These are phyloP conservation scores for Yamadazyma membranifaciens DNA, from an alignment of 1,139 yeast genomes.

Conservation along the genomic window DNA sequence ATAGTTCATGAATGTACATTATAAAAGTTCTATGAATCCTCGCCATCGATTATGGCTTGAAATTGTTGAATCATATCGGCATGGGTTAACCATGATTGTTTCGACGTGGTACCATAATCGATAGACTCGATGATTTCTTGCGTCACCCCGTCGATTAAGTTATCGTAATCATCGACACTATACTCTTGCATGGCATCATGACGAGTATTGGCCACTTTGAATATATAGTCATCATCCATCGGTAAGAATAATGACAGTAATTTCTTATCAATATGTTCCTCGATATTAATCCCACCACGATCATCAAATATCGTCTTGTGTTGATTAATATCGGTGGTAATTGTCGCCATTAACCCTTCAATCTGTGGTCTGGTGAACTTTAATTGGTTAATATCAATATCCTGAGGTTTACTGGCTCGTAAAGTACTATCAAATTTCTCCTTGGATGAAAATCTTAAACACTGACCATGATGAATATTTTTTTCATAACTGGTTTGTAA, in stretches of 20 bases:
- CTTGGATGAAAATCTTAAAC: conserved; percentile 11
- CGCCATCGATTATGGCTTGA: conserved; percentile 20
- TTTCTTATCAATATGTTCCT: conserved; percentile 25
- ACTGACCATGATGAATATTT: conserved; percentile 16
- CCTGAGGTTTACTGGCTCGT: conserved; percentile 11
- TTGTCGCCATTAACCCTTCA: conserved; percentile 12
- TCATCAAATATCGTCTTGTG: neutral
- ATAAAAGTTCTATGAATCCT: too few relatives aligned
- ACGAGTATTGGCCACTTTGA: conserved; percentile 13
- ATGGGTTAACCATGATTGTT: conserved; percentile 34
- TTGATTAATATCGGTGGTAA: neutral
- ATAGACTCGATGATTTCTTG: conserved; percentile 27
- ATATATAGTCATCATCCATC: conserved; percentile 20
- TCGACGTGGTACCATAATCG: conserved; percentile 30
- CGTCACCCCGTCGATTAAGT: conserved; percentile 25
- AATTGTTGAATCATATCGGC: conserved; percentile 29
- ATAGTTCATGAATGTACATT: conserved; percentile 1
- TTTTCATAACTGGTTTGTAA: conserved; percentile 26
- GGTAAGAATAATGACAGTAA: conserved; percentile 16
- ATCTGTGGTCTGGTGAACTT: conserved; percentile 23
- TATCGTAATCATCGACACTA: conserved; percentile 28
- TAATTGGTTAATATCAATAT: conserved; percentile 20
- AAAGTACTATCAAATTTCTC: conserved; percentile 8
- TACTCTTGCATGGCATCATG: conserved; percentile 15
- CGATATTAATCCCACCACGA: conserved; percentile 8